Conservation (phyloP, 164 flowering plant genomes). For the Umbilicus rupestris region DNA sequence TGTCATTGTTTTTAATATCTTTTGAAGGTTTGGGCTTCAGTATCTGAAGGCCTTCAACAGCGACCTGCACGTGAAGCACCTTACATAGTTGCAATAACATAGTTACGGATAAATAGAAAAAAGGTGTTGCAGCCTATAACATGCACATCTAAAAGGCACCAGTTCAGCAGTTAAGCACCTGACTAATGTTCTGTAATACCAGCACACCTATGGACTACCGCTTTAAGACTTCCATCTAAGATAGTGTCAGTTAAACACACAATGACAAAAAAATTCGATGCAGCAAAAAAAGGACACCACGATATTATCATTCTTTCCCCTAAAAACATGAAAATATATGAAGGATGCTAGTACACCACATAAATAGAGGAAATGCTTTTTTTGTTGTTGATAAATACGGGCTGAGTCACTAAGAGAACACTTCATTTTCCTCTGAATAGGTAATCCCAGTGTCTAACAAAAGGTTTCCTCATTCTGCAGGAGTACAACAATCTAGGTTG, state of each 20-base stretch:
- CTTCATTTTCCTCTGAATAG: not conserved
- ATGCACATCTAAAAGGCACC: not conserved
- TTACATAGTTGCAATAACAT: not conserved
- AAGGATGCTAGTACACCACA: not conserved
- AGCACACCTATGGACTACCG: too few relatives aligned
- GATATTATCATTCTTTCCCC: not conserved
- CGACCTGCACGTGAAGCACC: conserved; percentile 40
- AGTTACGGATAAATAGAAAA: not conserved
- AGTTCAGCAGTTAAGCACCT: not conserved
- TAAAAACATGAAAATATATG: not conserved
- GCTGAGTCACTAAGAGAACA: not conserved
- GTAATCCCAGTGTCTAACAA: not conserved
- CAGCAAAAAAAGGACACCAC: not conserved
- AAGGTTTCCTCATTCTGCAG: not conserved
- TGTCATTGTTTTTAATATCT: conserved; percentile 17
- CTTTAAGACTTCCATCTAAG: too few relatives aligned
- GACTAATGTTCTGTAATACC: not conserved
- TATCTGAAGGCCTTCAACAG: conserved; percentile 79
- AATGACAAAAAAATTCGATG: not conserved
- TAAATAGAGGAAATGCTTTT: not conserved
- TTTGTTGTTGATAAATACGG: too few relatives aligned
- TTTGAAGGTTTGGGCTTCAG: conserved; percentile 56
- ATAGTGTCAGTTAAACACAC: too few relatives aligned
- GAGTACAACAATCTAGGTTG: not conserved
- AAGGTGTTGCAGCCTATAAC: not conserved